Evolutionary conservation across 176 grass and related monocot genomes (phyloP).

Genomic region (Saccharum officinarum): DNA sequence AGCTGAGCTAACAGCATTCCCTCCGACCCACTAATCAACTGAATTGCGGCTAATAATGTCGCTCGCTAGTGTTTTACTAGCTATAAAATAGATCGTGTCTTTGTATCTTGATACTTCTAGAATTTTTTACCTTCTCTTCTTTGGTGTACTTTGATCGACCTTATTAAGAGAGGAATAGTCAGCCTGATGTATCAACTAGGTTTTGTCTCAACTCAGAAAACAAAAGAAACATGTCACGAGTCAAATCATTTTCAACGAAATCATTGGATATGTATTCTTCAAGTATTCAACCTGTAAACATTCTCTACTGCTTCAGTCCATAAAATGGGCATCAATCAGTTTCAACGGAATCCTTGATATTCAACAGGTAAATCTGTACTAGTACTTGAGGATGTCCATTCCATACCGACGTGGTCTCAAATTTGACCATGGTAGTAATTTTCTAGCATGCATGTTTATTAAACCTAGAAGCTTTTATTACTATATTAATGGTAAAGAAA

Average conservation of each 20-base stretch:
- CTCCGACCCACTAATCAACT: neutral
- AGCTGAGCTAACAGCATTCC: neutral
- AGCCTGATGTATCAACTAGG: neutral
- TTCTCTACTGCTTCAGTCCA: neutral
- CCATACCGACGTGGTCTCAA: neutral
- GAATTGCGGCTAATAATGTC: neutral
- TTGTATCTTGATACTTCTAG: constrained; percentile 38
- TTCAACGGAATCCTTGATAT: neutral
- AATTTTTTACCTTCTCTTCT: neutral
- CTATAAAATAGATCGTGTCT: neutral
- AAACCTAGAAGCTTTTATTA: neutral
- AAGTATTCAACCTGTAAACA: neutral
- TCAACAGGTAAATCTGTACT: neutral
- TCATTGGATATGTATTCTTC: neutral
- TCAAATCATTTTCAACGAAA: neutral
- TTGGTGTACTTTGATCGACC: neutral
- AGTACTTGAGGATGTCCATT: neutral
- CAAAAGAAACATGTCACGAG: neutral
- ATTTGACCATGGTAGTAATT: neutral
- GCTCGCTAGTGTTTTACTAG: neutral
- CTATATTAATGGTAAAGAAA: neutral
- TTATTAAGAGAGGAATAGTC: neutral
- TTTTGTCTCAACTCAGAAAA: neutral
- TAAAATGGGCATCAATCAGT: neutral
- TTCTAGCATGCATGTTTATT: neutral